A percentile compares a stretch with the other conserved stretches of the same genome.
Conservation (phyloP, 2,329 filamentous ascomycete genomes). For the Chlorencoelia australis region DNA sequence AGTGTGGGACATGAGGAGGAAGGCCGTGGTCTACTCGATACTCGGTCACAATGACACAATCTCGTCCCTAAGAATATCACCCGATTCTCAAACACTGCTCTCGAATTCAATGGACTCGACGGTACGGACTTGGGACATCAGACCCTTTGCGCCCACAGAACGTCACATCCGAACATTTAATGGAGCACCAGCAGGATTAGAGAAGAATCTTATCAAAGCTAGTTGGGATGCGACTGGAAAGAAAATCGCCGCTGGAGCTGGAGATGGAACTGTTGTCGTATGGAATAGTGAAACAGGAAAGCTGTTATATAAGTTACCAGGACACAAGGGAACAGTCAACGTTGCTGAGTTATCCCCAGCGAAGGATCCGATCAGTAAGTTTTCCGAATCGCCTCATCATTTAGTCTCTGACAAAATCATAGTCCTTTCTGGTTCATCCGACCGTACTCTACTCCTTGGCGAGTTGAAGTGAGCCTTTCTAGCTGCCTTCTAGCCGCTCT, state of each 20-base stretch:
- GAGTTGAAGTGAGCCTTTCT: constrained; percentile 64
- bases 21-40: constrained; percentile 78
- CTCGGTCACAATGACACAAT: constrained; percentile 85
- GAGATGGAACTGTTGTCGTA: constrained; percentile 81
- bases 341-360: constrained; percentile 83
- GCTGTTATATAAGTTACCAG: constrained; percentile 86
- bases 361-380: constrained; percentile 80
- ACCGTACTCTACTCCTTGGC: constrained; percentile 73
- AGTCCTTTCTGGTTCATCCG: constrained; percentile 89
- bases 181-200: constrained; percentile 75
- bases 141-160: constrained; percentile 85
- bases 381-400: constrained; percentile 1
- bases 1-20: constrained; percentile 93
- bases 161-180: constrained; percentile 82
- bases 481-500: too few species aligned
- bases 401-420: constrained; percentile 12
- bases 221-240: constrained; percentile 85
- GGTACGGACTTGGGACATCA: constrained; percentile 89
- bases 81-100: constrained; percentile 79
- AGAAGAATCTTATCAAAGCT: constrained; percentile 83
- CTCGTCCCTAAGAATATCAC: constrained; percentile 82
- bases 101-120: constrained; percentile 94
- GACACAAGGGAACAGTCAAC: constrained; percentile 91
- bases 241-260: constrained; percentile 79
- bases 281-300: constrained; percentile 89